Conservation (phyloP, 2,329 filamentous ascomycete genomes). For the Epichloe sp. region DNA sequence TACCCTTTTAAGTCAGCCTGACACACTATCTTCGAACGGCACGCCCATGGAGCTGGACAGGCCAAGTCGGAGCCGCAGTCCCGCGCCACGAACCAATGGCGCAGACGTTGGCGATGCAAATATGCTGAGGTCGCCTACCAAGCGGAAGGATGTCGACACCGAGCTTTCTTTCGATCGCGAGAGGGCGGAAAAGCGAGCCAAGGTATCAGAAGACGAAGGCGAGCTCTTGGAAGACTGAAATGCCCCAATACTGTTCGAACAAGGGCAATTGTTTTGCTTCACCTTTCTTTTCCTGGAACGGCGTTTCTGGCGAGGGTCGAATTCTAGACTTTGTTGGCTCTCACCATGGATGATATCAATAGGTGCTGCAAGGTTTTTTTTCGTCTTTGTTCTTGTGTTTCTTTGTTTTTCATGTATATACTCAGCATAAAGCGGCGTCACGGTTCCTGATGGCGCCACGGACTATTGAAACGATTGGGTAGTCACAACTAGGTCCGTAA, state of each 20-base stretch:
- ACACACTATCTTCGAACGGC: slow-evolving; percentile 33
- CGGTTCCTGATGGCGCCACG: neutral
- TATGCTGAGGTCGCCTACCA: slow-evolving; percentile 23
- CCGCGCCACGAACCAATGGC: slow-evolving; percentile 27
- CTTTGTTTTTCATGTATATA: neutral
- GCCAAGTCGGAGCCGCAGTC: slow-evolving; percentile 38
- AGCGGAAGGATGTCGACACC: slow-evolving; percentile 28
- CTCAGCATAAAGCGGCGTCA: slow-evolving; percentile 3
- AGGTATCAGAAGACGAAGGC: slow-evolving; percentile 35
- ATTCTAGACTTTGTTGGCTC: neutral
- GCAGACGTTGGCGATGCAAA: slow-evolving; percentile 14
- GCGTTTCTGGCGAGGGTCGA: slow-evolving; percentile 1
- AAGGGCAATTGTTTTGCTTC: neutral
- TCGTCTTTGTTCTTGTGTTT: neutral
- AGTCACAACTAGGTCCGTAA: neutral
- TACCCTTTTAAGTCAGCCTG: slow-evolving; percentile 25
- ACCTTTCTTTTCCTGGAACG: neutral
- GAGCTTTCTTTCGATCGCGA: slow-evolving; percentile 19
- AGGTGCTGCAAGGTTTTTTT: neutral
- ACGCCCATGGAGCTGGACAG: slow-evolving; percentile 36
- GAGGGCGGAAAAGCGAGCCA: slow-evolving; percentile 29
- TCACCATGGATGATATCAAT: neutral
- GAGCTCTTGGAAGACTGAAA: slow-evolving; percentile 27
- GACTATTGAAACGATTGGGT: neutral
- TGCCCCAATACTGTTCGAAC: neutral